Evolutionary conservation across 2,329 filamentous ascomycete species (phyloP), one percentile per base, ranked within the genome.

Genomic region (Claviceps purpurea): DNA sequence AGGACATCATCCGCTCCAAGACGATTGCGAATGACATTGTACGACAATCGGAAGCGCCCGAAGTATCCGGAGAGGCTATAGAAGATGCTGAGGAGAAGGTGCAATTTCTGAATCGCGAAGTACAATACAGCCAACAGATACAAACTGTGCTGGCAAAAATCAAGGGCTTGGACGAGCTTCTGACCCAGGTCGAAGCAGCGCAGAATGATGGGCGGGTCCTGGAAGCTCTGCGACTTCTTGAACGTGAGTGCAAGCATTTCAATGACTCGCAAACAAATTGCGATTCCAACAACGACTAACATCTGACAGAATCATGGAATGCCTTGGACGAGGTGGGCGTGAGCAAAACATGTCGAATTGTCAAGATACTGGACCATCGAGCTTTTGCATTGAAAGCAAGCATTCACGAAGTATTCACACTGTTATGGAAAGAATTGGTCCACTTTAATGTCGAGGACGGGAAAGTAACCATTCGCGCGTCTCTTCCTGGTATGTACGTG

Each of bases 1-100:
- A 84, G 56, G 91, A 96, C 63, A 91, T 96, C 57, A 81, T 87
- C 60, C 79, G 81, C 47, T 91, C 89, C 24, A 84, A 88, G 61
- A 77, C 79, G 16, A 82, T 89, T 39, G 89, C 91, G 22, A 83
- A 83, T 61, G 82, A 89, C 53, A 94, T 97, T 54, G 78, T 91
- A 5, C 78, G 82, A 45, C 80, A 89, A 60, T 84, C 89, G 50
- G 85, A 91, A 61, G 79, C 74, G 2, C 77, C 77, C 1, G 73
- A 72, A 49, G 67, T 74, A 1, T 76, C 75, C 0, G 79, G 78
- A 3, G 71, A 77, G 57, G 66, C 73, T 1, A 72, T 77, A 40
- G 63, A 73, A 34, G 73, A 79, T 47, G 76, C 76, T 8, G 74
- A 78, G 50, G 70, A 73, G 22, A 78, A 74, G 58, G 72, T 74